These are phyloP conservation scores for Aegilops speltoides DNA, from an alignment of 176 grass and related monocot genomes.

Conservation along the genomic window DNA sequence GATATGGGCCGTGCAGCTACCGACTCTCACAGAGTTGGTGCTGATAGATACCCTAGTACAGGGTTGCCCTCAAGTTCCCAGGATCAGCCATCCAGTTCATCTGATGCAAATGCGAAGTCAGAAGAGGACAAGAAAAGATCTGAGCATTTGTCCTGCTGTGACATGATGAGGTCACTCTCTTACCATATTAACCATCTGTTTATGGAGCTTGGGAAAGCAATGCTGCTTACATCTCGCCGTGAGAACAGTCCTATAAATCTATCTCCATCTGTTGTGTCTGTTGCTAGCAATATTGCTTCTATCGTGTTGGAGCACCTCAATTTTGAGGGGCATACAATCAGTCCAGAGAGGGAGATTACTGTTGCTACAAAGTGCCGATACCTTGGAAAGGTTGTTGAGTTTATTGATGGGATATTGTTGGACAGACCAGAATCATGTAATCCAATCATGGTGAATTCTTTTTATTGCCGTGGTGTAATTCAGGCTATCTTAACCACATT, in stretches of 20 bases:
- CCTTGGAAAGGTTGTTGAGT: conserved; percentile 85
- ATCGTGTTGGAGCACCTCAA: conserved; percentile 89
- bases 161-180: conserved; percentile 92
- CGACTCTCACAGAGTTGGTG: conserved; percentile 57
- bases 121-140: conserved; percentile 76
- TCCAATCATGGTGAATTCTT: conserved; percentile 84
- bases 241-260: conserved; percentile 85
- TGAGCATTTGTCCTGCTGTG: conserved; percentile 68
- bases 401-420: conserved; percentile 87
- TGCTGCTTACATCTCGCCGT: conserved; percentile 84
- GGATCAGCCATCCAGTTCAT: conserved; percentile 59
- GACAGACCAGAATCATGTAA: conserved; percentile 96
- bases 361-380: conserved; percentile 81
- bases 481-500: conserved; percentile 89
- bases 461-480: conserved; percentile 88
- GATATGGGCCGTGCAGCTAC: conserved; percentile 77
- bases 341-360: conserved; percentile 61
- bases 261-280: conserved; percentile 74
- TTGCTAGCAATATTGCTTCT: conserved; percentile 70
- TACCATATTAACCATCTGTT: conserved; percentile 97
- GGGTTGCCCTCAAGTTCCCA: conserved; percentile 58
- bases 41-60: conserved; percentile 55
- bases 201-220: conserved; percentile 91
- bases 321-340: conserved; percentile 62
- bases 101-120: conserved; percentile 55